These are phyloP conservation scores for Capsicum pubescens DNA, from an alignment of 257 asterid species.

Conservation along the genomic window DNA sequence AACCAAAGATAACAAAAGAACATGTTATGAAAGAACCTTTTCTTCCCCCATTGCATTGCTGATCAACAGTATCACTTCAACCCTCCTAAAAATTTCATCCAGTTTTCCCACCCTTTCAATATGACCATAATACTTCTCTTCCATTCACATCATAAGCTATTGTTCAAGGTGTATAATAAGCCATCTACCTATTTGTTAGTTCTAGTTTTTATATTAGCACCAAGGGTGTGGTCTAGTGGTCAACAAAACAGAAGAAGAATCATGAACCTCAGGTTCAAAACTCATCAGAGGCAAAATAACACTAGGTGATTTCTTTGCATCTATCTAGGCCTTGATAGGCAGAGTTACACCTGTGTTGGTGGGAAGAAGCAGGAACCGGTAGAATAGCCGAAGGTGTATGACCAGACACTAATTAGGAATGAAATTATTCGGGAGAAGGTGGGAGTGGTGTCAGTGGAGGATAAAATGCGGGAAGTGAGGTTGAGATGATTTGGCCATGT, in stretches of 20 bases:
- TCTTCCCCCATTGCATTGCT: not conserved
- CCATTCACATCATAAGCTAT: not conserved
- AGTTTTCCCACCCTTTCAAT: not conserved
- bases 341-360: not conserved
- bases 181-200: not conserved
- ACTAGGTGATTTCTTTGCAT: not conserved
- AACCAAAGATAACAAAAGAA: not conserved
- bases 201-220: conserved; percentile 17
- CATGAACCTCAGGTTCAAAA: not conserved
- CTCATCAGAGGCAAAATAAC: not conserved
- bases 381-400: not conserved
- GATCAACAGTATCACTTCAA: not conserved
- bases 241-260: not conserved
- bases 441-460: too few relatives aligned
- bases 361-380: not conserved
- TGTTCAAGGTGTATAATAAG: not conserved
- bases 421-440: too few relatives aligned
- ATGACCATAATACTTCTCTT: not conserved
- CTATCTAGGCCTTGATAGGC: not conserved
- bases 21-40: not conserved
- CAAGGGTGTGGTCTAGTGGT: not conserved
- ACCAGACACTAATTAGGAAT: not conserved
- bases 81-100: not conserved
- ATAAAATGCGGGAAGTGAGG: too few relatives aligned
- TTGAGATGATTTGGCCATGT: too few relatives aligned